Base-by-base conservation (phyloP, 2,329 filamentous ascomycete species). In the Botrytis tulipae region DNA sequence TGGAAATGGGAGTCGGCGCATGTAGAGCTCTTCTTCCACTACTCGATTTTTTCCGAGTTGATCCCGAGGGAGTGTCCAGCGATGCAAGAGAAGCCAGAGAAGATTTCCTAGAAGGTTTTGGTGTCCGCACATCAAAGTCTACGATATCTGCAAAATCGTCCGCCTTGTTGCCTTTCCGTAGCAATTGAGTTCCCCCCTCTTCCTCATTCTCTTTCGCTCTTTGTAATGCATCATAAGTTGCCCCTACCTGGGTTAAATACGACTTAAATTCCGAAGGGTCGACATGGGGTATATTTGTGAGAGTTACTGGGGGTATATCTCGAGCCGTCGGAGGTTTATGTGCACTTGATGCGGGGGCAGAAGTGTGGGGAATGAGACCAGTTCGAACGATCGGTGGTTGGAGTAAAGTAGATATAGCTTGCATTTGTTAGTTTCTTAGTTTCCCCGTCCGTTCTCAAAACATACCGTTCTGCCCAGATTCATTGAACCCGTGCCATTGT, bases 331-430 rank as follows among this genome's bases (percentile, higher is more conserved):
- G 95, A 22, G 93, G 91, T 78, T 92, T 95, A 79, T 96, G 93
- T 22, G 91, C 86, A 78, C 89, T 92, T n/a, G 89, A 89, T 25
- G 83, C 82, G 2, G 93, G 89, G 4, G 92, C 90, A 2, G 91
- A 86, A 0, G 91, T 92, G 82, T 97, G 92, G 35, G 95, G 92
- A 72, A 94, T 86, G 68, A 97, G 87, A 73, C 95, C 95, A 3
- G 95, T 97, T 76, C 95, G 90, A 73, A 97, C 90, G 77, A 97
- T 97, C 5, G 95, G 93, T 42, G 94, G 92, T 80, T 97, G 93
- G 6, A 98, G 88, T n/a, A 98, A 87, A 1, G 94, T 97, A 14
- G 95, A 97, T 78, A 98, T 98, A 75, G 96, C 92, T 93, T 76
- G 20, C 71, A 42, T 32, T 73, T 65, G 71, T 80, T 57, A 73